Conservation (phyloP, 768 basidiomycete genomes). For the Calocera cornea region DNA sequence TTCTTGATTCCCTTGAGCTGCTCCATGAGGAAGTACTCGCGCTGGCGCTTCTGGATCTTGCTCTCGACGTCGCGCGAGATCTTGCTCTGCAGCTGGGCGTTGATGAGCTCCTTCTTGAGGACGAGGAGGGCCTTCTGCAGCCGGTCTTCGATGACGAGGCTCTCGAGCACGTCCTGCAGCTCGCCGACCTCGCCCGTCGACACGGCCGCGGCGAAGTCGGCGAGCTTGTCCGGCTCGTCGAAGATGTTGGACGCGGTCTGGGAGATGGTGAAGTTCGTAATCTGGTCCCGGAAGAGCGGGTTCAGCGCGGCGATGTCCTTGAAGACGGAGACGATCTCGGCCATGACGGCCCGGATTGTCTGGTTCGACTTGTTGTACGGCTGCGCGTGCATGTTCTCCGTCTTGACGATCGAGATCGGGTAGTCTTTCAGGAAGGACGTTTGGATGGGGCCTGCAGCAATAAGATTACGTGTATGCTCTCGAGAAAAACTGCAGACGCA, state of each 20-base stretch:
- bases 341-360: slow-evolving; percentile 89
- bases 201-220: slow-evolving; percentile 93
- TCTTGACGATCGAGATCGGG: slow-evolving; percentile 74
- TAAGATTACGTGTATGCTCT: neutral
- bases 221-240: slow-evolving; percentile 92
- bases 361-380: slow-evolving; percentile 88
- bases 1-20: slow-evolving; percentile 94
- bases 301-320: slow-evolving; percentile 97
- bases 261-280: slow-evolving; percentile 89
- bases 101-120: slow-evolving; percentile 95
- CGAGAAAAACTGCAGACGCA: neutral
- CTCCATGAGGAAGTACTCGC: slow-evolving; percentile 94
- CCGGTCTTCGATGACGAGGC: slow-evolving; percentile 71
- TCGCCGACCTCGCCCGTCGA: slow-evolving; percentile 86
- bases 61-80: slow-evolving; percentile 83
- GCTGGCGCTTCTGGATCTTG: slow-evolving; percentile 87
- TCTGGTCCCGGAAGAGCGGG: slow-evolving; percentile 95
- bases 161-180: slow-evolving; percentile 86
- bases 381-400: slow-evolving; percentile 67
- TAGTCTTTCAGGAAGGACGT: slow-evolving; percentile 75
- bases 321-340: slow-evolving; percentile 92
- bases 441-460: slow-evolving; percentile 44
- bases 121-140: slow-evolving; percentile 81
- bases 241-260: slow-evolving; percentile 88
- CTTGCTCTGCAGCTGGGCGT: slow-evolving; percentile 87